Evolutionary conservation across 2,329 filamentous ascomycete species (phyloP).

Genomic region (Cytospora piceicola): DNA sequence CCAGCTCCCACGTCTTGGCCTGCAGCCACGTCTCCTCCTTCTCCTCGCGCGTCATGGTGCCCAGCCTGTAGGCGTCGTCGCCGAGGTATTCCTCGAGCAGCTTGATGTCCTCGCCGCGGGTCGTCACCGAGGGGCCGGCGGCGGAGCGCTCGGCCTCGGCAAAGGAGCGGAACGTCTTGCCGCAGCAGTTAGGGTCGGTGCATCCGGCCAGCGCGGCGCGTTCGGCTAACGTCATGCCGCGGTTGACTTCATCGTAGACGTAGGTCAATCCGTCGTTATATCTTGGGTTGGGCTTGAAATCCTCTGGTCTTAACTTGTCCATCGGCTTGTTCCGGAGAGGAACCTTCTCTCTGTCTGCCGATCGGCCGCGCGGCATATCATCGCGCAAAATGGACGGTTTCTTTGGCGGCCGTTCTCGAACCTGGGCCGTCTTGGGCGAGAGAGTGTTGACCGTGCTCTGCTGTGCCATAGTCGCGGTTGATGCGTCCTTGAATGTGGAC

Average conservation of each 20-base stretch:
- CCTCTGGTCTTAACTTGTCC: slow-evolving; percentile 62
- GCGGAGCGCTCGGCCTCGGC: slow-evolving; percentile 55
- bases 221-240: slow-evolving; percentile 62
- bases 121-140: slow-evolving; percentile 42
- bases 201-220: slow-evolving; percentile 76
- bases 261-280: slow-evolving; percentile 72
- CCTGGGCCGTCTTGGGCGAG: neutral
- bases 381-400: slow-evolving; percentile 28
- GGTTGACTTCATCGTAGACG: slow-evolving; percentile 76
- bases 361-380: slow-evolving; percentile 27
- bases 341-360: slow-evolving; percentile 9
- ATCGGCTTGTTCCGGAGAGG: slow-evolving; percentile 61
- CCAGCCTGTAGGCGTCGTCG: slow-evolving; percentile 61
- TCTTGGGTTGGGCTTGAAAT: slow-evolving; percentile 82
- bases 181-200: slow-evolving; percentile 75
- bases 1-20: slow-evolving; percentile 73
- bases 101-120: slow-evolving; percentile 47
- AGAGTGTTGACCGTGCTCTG: neutral
- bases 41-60: slow-evolving; percentile 61
- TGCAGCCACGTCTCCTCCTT: slow-evolving; percentile 71
- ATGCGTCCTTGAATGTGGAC: neutral
- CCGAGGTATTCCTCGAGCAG: slow-evolving; percentile 63
- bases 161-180: slow-evolving; percentile 69
- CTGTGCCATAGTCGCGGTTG: neutral
- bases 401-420: slow-evolving; percentile 17